These are phyloP conservation scores for Aspergillus fischeri DNA, from an alignment of 2,329 filamentous ascomycete genomes.

Conservation along the genomic window DNA sequence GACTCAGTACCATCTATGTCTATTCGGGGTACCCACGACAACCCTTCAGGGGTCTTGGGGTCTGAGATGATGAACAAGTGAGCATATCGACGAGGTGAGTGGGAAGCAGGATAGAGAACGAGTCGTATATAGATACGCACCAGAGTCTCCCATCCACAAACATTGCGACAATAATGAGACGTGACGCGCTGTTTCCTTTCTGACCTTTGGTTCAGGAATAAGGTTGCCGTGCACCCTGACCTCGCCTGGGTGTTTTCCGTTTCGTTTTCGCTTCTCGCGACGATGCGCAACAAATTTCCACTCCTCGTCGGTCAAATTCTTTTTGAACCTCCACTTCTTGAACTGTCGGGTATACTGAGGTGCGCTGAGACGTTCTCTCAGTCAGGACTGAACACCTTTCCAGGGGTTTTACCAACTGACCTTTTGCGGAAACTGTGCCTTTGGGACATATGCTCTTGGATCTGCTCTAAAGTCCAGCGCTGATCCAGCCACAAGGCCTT, in stretches of 20 bases:
- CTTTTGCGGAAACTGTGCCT: conserved; percentile 7
- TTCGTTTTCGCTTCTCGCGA: conserved; percentile 6
- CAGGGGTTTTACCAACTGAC: conserved; percentile 4
- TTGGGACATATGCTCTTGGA: conserved; percentile 13
- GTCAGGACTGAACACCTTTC: neutral
- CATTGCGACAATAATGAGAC: conserved; percentile 8
- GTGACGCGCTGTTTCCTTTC: conserved; percentile 19
- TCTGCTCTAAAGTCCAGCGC: conserved; percentile 7
- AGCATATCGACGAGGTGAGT: neutral
- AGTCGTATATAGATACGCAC: conserved; percentile 4
- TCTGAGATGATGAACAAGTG: conserved; percentile 4
- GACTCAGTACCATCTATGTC: neutral
- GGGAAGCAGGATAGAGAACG: no score
- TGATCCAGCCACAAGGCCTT: conserved; percentile 10
- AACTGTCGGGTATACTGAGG: conserved; percentile 13
- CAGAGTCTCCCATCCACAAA: conserved; percentile 2
- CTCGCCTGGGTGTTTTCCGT: no score
- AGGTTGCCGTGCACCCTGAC: neutral
- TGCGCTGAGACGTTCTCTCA: no score
- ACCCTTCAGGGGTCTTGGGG: conserved; percentile 13
- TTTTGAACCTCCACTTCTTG: conserved; percentile 23
- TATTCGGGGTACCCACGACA: conserved; percentile 8
- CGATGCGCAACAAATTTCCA: conserved; percentile 18
- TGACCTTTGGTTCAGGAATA: conserved; percentile 16
- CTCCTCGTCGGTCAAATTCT: conserved; percentile 16